Base-by-base conservation (phyloP, 371 early-diverging fungal genomes). In the Rhizomucor miehei region DNA sequence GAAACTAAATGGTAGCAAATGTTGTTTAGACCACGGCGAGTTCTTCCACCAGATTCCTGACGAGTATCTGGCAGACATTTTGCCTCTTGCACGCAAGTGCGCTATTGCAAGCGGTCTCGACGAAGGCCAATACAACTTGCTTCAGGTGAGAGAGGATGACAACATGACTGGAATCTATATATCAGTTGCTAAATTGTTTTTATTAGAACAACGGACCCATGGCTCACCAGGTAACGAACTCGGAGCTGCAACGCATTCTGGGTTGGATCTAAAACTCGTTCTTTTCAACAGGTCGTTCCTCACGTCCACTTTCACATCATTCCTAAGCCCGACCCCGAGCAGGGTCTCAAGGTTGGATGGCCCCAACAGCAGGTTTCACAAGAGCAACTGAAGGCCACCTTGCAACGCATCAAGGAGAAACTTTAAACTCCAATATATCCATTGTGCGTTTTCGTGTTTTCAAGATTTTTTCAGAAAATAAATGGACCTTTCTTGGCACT, bases 281-380 rank as follows among this genome's bases (percentile, higher is more conserved):
- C 14, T 46, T 41, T 11, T 46, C 13, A 14, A 39, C 69, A 86
- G 71, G 83, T 79, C 53, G 92, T 95, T 11, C 83, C 81, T 23
- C 95, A 95, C 60, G 95, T 93, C 14, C 95, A 95, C 64, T 93
- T 93, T 73, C 95, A 95, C 66, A 65, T 93, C 47, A 93, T 93
- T 56, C 93, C 93, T 23, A 92, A 92, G 67, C 84, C 87, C 44
- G 71, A 73, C 40, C 66, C 58, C 6, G 75, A 77, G 13, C 85
- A 86, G 36, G 94, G 94, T 9, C 67, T 94, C 24, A 77, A 70
- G 24, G 73, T 93, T 44, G 71, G 80, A 3, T 93, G 93, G 93
- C 25, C 25, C 6, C 46, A 24, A 6, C 46, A 46, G 14, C 24
- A 34, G 13, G 51, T 36, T 13, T 12, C 36, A n/a, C 51, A 51